phyloP scores from a whole-genome alignment of 129 eudicot genomes.

The Calendula officinalis region DNA sequence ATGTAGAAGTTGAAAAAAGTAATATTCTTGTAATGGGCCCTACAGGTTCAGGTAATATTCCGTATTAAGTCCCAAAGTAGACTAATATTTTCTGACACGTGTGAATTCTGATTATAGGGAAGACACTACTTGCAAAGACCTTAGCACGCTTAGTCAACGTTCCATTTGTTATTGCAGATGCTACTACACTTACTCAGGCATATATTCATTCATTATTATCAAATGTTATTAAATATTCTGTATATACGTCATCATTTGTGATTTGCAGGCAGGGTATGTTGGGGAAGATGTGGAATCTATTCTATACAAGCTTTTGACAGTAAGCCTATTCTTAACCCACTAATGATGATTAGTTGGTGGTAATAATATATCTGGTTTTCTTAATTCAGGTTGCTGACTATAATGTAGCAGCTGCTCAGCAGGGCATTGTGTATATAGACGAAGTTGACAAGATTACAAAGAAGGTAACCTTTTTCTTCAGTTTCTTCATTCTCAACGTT shows the following conservation, averaged over 20 bases:
- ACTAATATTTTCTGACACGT: conserved; percentile 3
- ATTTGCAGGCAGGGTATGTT: conserved; percentile 74
- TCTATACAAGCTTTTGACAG: conserved; percentile 67
- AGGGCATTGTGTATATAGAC: conserved; percentile 80
- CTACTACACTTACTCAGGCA: conserved; percentile 84
- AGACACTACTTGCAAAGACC: conserved; percentile 78
- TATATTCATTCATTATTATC: conserved; percentile 2
- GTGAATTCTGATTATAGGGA: conserved; percentile 66
- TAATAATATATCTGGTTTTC: neutral
- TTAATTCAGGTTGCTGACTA: conserved; percentile 65
- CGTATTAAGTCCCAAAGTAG: neutral
- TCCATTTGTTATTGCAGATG: conserved; percentile 88
- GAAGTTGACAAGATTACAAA: conserved; percentile 89
- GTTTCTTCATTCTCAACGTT: neutral
- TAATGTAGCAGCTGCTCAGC: conserved; percentile 87
- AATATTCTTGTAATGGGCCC: conserved; percentile 83
- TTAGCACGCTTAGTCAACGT: conserved; percentile 77
- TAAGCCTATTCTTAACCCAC: conserved; percentile 16
- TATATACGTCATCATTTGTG: neutral
- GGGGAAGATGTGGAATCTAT: conserved; percentile 88
- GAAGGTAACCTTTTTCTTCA: conserved; percentile 59
- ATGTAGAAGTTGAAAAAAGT: conserved; percentile 73
- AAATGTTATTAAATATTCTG: too few species aligned
- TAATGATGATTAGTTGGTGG: neutral
- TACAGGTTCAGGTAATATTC: conserved; percentile 70